phyloP scores from a whole-genome alignment of 2,329 filamentous ascomycete genomes.

The Microdochium nivale region DNA sequence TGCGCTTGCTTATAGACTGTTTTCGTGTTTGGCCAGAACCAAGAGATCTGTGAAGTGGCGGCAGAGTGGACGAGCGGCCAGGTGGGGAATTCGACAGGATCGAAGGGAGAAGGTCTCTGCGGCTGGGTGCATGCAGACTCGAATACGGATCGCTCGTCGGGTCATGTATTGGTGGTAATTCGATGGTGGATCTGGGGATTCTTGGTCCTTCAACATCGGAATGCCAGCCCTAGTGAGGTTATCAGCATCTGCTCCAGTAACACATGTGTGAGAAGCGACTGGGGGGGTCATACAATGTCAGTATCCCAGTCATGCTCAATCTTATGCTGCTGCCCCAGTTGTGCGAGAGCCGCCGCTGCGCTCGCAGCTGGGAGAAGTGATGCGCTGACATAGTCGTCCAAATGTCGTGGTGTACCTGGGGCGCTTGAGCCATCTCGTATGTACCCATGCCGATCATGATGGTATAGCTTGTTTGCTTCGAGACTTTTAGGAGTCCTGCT shows the following conservation, averaged over 20 bases:
- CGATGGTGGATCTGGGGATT: conserved; percentile 58
- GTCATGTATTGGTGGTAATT: conserved; percentile 63
- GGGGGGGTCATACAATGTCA: conserved; percentile 53
- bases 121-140: conserved; percentile 40
- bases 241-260: conserved; percentile 12
- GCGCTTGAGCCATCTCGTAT: conserved; percentile 58
- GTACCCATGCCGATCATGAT: conserved; percentile 55
- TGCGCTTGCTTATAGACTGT: conserved; percentile 75
- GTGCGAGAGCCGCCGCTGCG: conserved; percentile 79
- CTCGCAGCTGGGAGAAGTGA: conserved; percentile 60
- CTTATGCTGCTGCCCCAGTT: conserved; percentile 71
- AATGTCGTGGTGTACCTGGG: conserved; percentile 58
- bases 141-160: conserved; percentile 69
- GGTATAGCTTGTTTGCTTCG: conserved; percentile 9
- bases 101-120: conserved; percentile 66
- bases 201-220: conserved; percentile 61
- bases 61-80: conserved; percentile 79
- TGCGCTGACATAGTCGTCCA: conserved; percentile 60
- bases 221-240: conserved; percentile 51
- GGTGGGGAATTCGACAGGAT: conserved; percentile 76
- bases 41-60: conserved; percentile 68
- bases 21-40: conserved; percentile 71
- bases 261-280: background rate
- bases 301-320: conserved; percentile 70
- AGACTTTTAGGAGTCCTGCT: background rate